Evolutionary conservation across 2,329 filamentous ascomycete species (phyloP), one percentile per base, ranked within the genome.

Genomic region (Aspergillus viridinutans): DNA sequence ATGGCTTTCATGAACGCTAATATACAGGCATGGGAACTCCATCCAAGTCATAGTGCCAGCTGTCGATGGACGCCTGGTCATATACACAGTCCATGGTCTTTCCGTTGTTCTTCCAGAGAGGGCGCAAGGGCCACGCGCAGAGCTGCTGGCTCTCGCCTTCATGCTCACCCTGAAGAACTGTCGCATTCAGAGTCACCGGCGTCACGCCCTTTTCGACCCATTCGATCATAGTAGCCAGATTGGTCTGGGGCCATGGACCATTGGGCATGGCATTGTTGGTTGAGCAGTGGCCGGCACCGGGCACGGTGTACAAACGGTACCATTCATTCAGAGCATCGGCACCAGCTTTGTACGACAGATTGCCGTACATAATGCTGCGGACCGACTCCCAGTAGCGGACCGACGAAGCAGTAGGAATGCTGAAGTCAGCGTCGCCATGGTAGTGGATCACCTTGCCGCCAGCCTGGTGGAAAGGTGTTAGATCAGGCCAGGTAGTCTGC

Each of bases 391-490:
- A 78, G 69, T 83, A 85, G 58, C 76, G 79, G 0, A 82, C 76
- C 0, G 80, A 83, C 0, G 80, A 82, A 3, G 74, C 80, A 0
- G 82, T 69, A 1, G 81, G 81, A 51, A 85, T 74, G 3, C 73
- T 76, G 38, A 72, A 64, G 65, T 85, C 83, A 0, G 76, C 77
- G 66, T 84, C 81, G 53, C 81, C 81, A 67, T 85, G 82, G 68
- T 77, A 81, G 63, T 83, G 81, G 10, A 85, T 67, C 2, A 85
- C 66, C 67, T 84, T 85, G 51, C 80, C 81, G 21, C 81, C 81
- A 0, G 72, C 32, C 2, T 17, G 14, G 14, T 38, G 32, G 32
- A 38, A 38, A 2, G 32, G 14, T 17, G 32, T 38, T 2, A 65
- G 1, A 80, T 79, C 47, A 74, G 67, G 1, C 32, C 32, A 38